Evolutionary conservation across 2,329 filamentous ascomycete genomes (phyloP).

Genomic region (Ophiostoma pallidulum): DNA sequence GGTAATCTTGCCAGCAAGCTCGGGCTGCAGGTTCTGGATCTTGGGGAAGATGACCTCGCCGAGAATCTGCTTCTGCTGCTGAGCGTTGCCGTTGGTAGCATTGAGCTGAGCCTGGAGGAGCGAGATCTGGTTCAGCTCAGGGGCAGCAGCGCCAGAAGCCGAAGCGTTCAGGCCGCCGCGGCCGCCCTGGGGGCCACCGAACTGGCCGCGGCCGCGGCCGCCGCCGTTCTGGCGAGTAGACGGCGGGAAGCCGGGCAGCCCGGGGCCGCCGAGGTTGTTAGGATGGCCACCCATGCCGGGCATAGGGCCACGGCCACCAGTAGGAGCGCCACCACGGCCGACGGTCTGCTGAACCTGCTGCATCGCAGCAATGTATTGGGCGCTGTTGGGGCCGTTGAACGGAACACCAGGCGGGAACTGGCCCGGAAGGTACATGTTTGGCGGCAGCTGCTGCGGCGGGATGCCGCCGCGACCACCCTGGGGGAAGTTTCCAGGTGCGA

Average conservation of each 20-base stretch:
- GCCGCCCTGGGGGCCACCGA: conserved; percentile 35
- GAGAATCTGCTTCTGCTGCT: conserved; percentile 96
- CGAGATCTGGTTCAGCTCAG: conserved; percentile 32
- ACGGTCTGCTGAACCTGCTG: conserved; percentile 63
- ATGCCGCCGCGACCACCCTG: conserved; percentile 81
- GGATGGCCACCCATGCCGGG: conserved; percentile 46
- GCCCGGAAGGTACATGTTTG: conserved; percentile 75
- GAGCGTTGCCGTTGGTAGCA: conserved; percentile 38
- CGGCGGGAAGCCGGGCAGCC: conserved; percentile 48
- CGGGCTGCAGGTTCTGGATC: conserved; percentile 89
- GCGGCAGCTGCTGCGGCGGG: conserved; percentile 73
- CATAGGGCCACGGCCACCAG: conserved; percentile 63
- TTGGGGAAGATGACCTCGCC: conserved; percentile 98
- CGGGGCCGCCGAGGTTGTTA: conserved; percentile 49
- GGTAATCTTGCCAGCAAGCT: conserved; percentile 97
- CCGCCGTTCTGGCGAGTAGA: conserved; percentile 39
- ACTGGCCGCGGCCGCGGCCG: conserved; percentile 33
- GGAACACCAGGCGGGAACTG: conserved; percentile 66
- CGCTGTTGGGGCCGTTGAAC: conserved; percentile 71
- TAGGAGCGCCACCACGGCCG: conserved; percentile 51
- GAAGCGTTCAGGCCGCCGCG: conserved; percentile 32
- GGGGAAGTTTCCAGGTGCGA: conserved; percentile 68
- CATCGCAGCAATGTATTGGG: conserved; percentile 72
- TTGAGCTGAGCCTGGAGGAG: conserved; percentile 51
- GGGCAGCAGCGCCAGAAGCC: conserved; percentile 18